Base-by-base conservation (phyloP, 2,329 filamentous ascomycete genomes). In the Sarocladium kiliense region DNA sequence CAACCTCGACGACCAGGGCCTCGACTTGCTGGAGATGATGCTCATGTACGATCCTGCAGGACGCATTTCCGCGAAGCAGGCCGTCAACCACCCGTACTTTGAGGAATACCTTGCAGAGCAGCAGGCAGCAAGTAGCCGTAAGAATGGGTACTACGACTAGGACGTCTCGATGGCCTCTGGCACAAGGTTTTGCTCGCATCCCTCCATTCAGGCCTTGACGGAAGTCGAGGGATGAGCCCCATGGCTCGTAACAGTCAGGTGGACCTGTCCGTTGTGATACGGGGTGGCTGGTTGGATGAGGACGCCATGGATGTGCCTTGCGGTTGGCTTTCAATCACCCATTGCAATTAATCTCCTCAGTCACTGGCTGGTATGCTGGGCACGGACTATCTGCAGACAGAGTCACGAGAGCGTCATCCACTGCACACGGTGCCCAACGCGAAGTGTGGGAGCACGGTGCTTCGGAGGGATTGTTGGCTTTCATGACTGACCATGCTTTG, bases 21-120 rank as follows among this genome's bases (percentile, higher is more conserved):
- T 89, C 12, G 84, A 91, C 56, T 78, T 91, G 23, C 72, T 85
- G 12, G 81, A 85, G 65, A 74, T 76, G 65, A 82, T 96, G 75
- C 83, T 96, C 41, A 86, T 92, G 56, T 96, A 93, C 66, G 91
- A 96, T 67, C 91, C 91, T 2, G 89, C 90, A 21, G 85, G 86
- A 54, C 87, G 91, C 60, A 89, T 96, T 63, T 95, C 89, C 6
- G 91, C 92, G 54, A 96, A 96, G 77, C 88, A 91, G 68, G 86
- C 91, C 12, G 89, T 88, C 67, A 79, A 85, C 63, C 91, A 96
- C 68, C 86, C 88, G 9, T 96, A 96, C 75, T 96, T 96, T 59
- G 74, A 77, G 56, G 70, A 72, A 25, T 72, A 67, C 57, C 51
- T 66, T 11, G 61, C 62, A 30, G 63, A 70, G 50, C 64, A 66